Evolutionary conservation across 2,329 filamentous ascomycete genomes (phyloP).

Genomic region (Penicillium sp.): DNA sequence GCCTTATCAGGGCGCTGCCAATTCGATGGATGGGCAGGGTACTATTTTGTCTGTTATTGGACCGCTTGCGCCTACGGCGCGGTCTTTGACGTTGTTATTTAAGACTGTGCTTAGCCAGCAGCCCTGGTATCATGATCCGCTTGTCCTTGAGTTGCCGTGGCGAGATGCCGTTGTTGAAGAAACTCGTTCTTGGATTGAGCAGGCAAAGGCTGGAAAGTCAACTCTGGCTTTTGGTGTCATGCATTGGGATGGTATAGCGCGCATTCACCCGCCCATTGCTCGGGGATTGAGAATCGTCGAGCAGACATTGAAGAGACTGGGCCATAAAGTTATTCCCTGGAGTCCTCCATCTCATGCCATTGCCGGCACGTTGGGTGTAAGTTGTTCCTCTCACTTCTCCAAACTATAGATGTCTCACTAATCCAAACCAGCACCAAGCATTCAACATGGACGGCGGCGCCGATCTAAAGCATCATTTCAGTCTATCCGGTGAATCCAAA

Average conservation of each 20-base stretch:
- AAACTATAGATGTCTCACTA: constrained; percentile 10
- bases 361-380: constrained; percentile 49
- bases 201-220: constrained; percentile 35
- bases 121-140: constrained; percentile 71
- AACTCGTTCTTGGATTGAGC: constrained; percentile 48
- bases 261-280: constrained; percentile 63
- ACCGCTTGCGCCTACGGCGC: constrained; percentile 63
- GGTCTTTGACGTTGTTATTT: constrained; percentile 61
- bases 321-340: constrained; percentile 67
- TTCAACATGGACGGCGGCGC: constrained; percentile 55
- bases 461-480: constrained; percentile 59
- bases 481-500: constrained; percentile 61
- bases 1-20: constrained; percentile 64
- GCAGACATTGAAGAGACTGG: constrained; percentile 56
- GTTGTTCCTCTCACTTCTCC: constrained; percentile 20
- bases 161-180: constrained; percentile 53
- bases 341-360: constrained; percentile 58
- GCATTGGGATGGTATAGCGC: constrained; percentile 57
- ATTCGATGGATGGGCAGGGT: constrained; percentile 69
- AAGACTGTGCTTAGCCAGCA: constrained; percentile 62
- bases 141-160: constrained; percentile 71
- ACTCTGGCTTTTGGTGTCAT: constrained; percentile 63
- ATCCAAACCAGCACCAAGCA: constrained; percentile 29
- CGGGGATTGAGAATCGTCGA: constrained; percentile 61
- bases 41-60: constrained; percentile 68